Evolutionary conservation across 2,329 filamentous ascomycete species (phyloP).

Genomic region (Claviceps lovelessii): DNA sequence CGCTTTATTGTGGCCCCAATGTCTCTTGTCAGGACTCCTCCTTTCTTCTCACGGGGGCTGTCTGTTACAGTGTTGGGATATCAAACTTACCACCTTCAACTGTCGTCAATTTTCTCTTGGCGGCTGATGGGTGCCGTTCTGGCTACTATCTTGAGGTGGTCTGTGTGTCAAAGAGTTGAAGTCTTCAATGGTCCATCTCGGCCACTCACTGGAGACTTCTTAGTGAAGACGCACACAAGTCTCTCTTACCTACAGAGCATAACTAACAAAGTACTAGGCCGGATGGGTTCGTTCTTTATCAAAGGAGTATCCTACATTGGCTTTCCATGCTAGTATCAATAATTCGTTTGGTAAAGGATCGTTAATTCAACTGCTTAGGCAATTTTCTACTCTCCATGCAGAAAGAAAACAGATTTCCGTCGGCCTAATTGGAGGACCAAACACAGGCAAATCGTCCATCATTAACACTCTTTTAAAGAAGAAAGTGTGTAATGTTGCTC

Average conservation of each 20-base stretch:
- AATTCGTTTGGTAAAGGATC: slow-evolving; percentile 96
- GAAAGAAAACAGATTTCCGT: slow-evolving; percentile 91
- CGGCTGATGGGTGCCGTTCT: slow-evolving; percentile 78
- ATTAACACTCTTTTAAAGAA: slow-evolving; percentile 94
- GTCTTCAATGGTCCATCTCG: slow-evolving; percentile 46
- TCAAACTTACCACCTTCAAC: slow-evolving; percentile 40
- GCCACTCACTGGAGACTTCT: slow-evolving; percentile 68
- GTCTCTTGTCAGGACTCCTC: slow-evolving; percentile 73
- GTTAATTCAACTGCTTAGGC: slow-evolving; percentile 76
- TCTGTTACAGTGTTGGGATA: slow-evolving; percentile 99
- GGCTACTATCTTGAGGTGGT: slow-evolving; percentile 62
- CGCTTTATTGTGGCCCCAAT: slow-evolving; percentile 37
- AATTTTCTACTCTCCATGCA: slow-evolving; percentile 81
- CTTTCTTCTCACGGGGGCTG: slow-evolving; percentile 57
- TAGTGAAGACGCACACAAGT: slow-evolving; percentile 92
- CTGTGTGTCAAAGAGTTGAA: slow-evolving; percentile 97
- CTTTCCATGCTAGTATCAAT: slow-evolving; percentile 87
- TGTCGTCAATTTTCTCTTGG: slow-evolving; percentile 19
- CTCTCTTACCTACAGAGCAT: slow-evolving; percentile 1
- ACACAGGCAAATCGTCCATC: slow-evolving; percentile 90
- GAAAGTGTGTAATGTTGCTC: slow-evolving; percentile 84
- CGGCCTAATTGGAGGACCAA: slow-evolving; percentile 65
- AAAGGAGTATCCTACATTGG: slow-evolving; percentile 83
- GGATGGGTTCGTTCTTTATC: slow-evolving; percentile 82
- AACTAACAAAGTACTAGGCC: slow-evolving; percentile 43